Percentiles rank a stretch among this genome's conserved stretches.
Conservation (phyloP, 1,284 basidiomycete species). For the Austroboletus novae-zelandiae region DNA sequence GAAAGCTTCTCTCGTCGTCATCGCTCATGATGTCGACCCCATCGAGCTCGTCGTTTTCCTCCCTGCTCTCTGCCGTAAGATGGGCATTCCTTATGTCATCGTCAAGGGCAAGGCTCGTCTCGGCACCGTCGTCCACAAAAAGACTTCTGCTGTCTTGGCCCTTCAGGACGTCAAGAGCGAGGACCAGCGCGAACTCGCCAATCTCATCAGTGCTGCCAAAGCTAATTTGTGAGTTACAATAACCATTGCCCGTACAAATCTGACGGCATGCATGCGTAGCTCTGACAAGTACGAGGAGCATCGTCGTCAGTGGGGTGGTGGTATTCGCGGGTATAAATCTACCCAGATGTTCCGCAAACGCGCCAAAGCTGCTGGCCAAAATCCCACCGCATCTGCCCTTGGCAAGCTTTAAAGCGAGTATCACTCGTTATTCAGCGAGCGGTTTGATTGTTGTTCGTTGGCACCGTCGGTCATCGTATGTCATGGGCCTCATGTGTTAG, state of each 20-base stretch:
- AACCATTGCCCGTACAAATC: not conserved
- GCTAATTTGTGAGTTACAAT: conserved; percentile 81
- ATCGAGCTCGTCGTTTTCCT: conserved; percentile 99
- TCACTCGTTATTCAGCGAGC: no score
- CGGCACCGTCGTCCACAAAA: conserved; percentile 97
- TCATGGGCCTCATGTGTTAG: conserved; percentile 14
- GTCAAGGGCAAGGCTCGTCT: conserved; percentile 98
- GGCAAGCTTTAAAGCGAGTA: conserved; percentile 56
- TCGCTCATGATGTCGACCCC: conserved; percentile 98
- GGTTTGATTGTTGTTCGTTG: no score
- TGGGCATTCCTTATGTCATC: conserved; percentile 98
- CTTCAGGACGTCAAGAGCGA: conserved; percentile 94
- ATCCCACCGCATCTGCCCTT: conserved; percentile 49
- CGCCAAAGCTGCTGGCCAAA: conserved; percentile 85
- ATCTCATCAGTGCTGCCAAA: conserved; percentile 91
- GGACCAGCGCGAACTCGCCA: conserved; percentile 92
- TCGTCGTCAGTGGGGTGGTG: conserved; percentile 94
- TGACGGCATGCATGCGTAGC: conserved; percentile 41
- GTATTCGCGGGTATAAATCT: conserved; percentile 91
- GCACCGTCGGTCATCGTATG: conserved; percentile 5
- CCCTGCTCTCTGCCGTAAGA: conserved; percentile 97
- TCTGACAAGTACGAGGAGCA: conserved; percentile 95
- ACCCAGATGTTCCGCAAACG: conserved; percentile 92
- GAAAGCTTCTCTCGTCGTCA: conserved; percentile 96
- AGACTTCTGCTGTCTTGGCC: conserved; percentile 90